Base-by-base conservation (phyloP, 441 rosid species). In the Croton laevigatus region DNA sequence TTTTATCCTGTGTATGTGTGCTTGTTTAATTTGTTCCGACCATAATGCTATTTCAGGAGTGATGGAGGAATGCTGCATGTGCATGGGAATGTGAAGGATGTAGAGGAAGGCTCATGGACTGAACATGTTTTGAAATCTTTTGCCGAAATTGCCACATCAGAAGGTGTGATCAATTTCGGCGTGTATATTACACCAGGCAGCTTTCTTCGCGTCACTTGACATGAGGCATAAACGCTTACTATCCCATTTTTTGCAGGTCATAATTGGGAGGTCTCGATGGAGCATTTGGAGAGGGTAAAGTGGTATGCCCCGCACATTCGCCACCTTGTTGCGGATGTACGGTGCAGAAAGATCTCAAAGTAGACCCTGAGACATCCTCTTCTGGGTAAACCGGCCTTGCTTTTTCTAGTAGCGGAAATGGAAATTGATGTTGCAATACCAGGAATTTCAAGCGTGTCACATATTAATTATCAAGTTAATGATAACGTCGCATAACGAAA, bases 251-350 rank as follows among this genome's bases (percentile, higher is more conserved):
- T 40, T 7, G 44, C 82, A 94, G 98, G 97, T 68, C 84, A 59
- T 70, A 38, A 76, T 74, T 91, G 97, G 98, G 97, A 86, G 75
- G 86, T 94, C 19, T 75, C 78, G 3, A 63, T 88, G 34, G 89
- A 88, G 53, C 97, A 84, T 68, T 74, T 94, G 66, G 97, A 91
- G 85, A 89, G 89, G 74, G 98, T 94, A 69, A 91, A 94, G 83
- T 90, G 97, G 97, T 90, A 94, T 14, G 96, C 96, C 8, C 97
- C 98, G 6, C 91, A 89, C 71, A 81, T 94, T 69, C 94, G 91
- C 82, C 98, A 91, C 85, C 85, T 94, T 54, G 97, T 90, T 12
- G 93, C 88, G 5, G 97, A 94, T 64, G 85, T 94, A 27, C 75
- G 82, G 82, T 94, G 97, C 88, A 83, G 71, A 69, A 79, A 62